Evolutionary conservation across 169 alveolate species (phyloP).

Genomic region (Eimeria brunetti): DNA sequence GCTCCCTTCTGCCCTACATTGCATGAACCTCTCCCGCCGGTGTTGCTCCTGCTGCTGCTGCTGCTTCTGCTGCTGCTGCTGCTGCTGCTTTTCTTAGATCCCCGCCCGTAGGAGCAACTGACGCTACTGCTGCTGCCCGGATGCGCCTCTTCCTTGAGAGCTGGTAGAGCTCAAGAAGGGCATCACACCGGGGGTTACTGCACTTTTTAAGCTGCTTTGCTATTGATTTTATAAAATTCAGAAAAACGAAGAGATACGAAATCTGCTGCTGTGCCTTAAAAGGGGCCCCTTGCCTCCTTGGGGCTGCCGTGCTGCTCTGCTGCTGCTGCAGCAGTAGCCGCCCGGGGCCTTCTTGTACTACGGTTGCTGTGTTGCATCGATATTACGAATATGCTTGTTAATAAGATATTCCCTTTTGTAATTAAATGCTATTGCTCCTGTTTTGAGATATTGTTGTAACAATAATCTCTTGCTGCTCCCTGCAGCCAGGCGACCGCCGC

Average conservation of each 20-base stretch:
- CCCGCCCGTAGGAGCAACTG: background rate
- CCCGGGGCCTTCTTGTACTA: background rate
- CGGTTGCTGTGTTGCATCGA: background rate
- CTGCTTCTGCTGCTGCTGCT: background rate
- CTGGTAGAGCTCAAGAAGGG: background rate
- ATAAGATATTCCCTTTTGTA: background rate
- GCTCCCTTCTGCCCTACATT: background rate
- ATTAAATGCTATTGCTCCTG: background rate
- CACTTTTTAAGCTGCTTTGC: background rate
- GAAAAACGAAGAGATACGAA: background rate
- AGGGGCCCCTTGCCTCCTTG: conserved; percentile 33
- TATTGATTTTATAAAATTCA: background rate
- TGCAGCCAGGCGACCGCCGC: background rate
- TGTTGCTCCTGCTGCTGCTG: background rate
- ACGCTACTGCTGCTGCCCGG: conserved; percentile 21
- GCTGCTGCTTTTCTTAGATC: background rate
- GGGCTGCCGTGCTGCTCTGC: conserved; percentile 30
- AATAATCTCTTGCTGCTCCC: background rate
- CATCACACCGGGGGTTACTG: background rate
- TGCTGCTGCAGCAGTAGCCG: background rate
- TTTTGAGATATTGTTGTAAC: background rate
- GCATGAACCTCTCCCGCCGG: background rate
- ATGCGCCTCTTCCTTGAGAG: background rate
- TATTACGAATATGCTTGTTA: background rate
- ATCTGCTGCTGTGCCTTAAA: background rate